Evolutionary conservation across 1,284 basidiomycete species (phyloP), one percentile per base, ranked within the genome.

Genomic region (Trichosporon sp.): DNA sequence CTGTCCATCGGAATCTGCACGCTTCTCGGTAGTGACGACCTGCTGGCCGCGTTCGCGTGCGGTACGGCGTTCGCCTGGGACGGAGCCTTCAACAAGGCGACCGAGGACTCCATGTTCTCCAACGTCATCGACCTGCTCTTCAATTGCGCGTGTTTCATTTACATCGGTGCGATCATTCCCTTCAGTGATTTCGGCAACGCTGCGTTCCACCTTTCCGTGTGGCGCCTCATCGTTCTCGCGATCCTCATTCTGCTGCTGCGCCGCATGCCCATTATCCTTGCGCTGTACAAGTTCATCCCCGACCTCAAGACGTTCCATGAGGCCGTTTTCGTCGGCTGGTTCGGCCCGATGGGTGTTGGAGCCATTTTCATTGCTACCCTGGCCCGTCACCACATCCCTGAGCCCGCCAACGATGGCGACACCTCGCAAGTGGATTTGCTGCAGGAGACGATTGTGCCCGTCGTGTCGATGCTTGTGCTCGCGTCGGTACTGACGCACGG

Each of bases 41-140:
- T 98, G 12, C 87, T 98, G 8, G 92, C 96, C 11, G 92, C 96
- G 0, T 99, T 99, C 81, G 91, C 91, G 1, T 98, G 96, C 79
- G 97, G 97, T 26, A 91, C 92, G 2, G 94, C 95, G 1, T 99
- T 98, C 80, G 97, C 96, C 0, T 99, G 96, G 96, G 96, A 99
- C 77, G 85, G 78, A 75, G 81, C 81, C 78, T 98, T 98, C 87
- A 96, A 96, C 85, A 90, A 91, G 76, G 95, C 97, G 77, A 99
- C 96, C 1, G 96, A 97, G 81, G 93, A 96, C 81, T 89, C 92
- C 35, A 91, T 96, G 76, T 99, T 99, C 86, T 94, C 92, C 76
- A 95, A 92, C 84, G 96, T 99, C 78, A 94, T 99, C 80, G 96
- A 97, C 78, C 74, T 88, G 79, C 79, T 87, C 35, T 94, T 96